Evolutionary conservation across 495 filamentous ascomycete species (phyloP).

Genomic region (Penicillium crystallinum): DNA sequence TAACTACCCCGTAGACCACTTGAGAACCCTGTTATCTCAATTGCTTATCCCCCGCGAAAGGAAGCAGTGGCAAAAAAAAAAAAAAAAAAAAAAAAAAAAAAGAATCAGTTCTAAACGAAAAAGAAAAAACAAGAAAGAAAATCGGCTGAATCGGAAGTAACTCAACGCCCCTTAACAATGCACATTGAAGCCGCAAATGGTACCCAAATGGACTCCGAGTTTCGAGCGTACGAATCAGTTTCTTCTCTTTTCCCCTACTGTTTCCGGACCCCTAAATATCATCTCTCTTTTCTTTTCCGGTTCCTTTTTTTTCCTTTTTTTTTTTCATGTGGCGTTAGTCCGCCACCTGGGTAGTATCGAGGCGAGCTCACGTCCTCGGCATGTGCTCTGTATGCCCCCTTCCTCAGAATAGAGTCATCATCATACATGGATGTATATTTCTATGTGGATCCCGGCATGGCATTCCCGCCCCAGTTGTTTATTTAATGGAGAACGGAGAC

Average conservation of each 20-base stretch:
- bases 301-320: background rate
- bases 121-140: background rate
- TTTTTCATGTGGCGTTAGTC: background rate
- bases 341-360: constrained; percentile 1
- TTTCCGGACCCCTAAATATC: background rate
- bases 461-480: constrained; percentile 14
- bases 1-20: too few relatives aligned
- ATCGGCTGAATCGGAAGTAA: too few relatives aligned
- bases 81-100: background rate
- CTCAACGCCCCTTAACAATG: too few relatives aligned
- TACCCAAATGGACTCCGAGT: background rate
- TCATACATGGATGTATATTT: too few relatives aligned
- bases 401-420: too few relatives aligned
- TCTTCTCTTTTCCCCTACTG: background rate
- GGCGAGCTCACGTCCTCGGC: background rate
- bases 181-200: too few relatives aligned
- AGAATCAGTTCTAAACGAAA: background rate
- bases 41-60: constrained; percentile 25
- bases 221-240: background rate
- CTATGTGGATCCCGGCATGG: too few relatives aligned
- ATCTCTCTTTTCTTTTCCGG: background rate
- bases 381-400: too few relatives aligned
- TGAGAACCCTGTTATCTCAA: background rate
- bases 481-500: too few relatives aligned
- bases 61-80: constrained; percentile 12